Evolutionary conservation across 441 rosid genomes (phyloP).

Genomic region (Biscutella laevigata): DNA sequence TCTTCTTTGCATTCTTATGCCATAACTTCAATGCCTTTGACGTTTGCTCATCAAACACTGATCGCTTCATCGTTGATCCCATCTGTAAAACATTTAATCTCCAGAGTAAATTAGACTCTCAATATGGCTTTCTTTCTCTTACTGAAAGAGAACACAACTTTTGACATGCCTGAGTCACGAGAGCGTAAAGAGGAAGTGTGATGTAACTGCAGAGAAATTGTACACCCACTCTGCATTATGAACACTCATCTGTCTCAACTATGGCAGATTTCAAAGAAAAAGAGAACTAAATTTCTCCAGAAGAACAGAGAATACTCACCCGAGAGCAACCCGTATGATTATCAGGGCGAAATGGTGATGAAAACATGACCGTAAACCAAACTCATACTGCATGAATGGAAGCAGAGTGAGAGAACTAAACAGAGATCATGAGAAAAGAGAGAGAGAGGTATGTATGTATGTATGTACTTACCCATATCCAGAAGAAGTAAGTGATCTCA

Average conservation of each 20-base stretch:
- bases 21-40: conserved; percentile 71
- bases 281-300: not conserved
- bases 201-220: conserved; percentile 84
- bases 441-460: not conserved
- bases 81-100: conserved; percentile 37
- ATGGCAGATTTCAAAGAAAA: too few relatives aligned
- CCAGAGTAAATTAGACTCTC: too few relatives aligned
- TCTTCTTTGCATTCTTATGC: conserved; percentile 66
- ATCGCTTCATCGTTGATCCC: conserved; percentile 94
- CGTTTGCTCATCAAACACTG: conserved; percentile 90
- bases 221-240: conserved; percentile 52
- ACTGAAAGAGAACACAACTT: not conserved
- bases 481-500: conserved; percentile 88
- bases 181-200: conserved; percentile 95
- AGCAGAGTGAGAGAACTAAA: conserved; percentile 3
- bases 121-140: not conserved
- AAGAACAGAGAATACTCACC: conserved; percentile 57
- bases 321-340: conserved; percentile 42
- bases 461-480: conserved; percentile 70
- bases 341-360: conserved; percentile 45
- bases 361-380: conserved; percentile 73
- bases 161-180: conserved; percentile 79
- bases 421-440: not conserved
- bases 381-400: conserved; percentile 74
- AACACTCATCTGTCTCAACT: too few relatives aligned